Percentiles rank a stretch among this genome's conserved stretches.
phyloP scores from a whole-genome alignment of 2,329 filamentous ascomycete genomes.

The Fusarium sp. region DNA sequence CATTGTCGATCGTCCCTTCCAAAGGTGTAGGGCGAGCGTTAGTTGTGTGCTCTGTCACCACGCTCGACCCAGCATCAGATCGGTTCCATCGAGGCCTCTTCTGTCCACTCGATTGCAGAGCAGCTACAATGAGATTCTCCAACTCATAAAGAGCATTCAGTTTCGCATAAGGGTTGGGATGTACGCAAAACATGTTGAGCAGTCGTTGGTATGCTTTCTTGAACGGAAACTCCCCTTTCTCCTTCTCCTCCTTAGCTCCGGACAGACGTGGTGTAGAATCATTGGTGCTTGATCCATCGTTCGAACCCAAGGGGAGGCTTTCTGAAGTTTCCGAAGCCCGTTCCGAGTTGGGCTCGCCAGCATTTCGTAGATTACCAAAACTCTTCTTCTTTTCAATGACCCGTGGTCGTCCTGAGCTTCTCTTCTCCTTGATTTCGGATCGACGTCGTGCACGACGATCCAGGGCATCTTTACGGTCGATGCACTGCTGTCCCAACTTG shows the following conservation, averaged over 20 bases:
- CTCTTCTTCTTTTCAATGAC: conserved; percentile 77
- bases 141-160: conserved; percentile 87
- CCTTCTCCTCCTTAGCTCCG: conserved; percentile 46
- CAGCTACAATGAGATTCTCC: conserved; percentile 84
- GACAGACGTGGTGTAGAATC: conserved; percentile 47
- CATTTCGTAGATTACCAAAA: conserved; percentile 73
- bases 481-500: conserved; percentile 75
- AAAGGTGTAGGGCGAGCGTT: conserved; percentile 63
- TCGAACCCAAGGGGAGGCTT: conserved; percentile 56
- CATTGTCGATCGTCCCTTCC: conserved; percentile 78
- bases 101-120: conserved; percentile 62
- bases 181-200: conserved; percentile 88
- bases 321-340: conserved; percentile 58
- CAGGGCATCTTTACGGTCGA: conserved; percentile 71
- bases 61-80: conserved; percentile 56
- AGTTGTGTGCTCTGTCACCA: conserved; percentile 52
- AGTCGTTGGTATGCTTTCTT: conserved; percentile 84
- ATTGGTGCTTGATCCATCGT: conserved; percentile 56
- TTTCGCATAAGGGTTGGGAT: conserved; percentile 90
- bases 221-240: conserved; percentile 78
- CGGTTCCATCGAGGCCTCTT: conserved; percentile 56
- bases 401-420: conserved; percentile 64
- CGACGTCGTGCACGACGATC: conserved; percentile 63
- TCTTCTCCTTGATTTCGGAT: conserved; percentile 59
- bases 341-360: conserved; percentile 59